Base-by-base conservation (phyloP, 2,329 filamentous ascomycete genomes). In the Microsporum audouinii region DNA sequence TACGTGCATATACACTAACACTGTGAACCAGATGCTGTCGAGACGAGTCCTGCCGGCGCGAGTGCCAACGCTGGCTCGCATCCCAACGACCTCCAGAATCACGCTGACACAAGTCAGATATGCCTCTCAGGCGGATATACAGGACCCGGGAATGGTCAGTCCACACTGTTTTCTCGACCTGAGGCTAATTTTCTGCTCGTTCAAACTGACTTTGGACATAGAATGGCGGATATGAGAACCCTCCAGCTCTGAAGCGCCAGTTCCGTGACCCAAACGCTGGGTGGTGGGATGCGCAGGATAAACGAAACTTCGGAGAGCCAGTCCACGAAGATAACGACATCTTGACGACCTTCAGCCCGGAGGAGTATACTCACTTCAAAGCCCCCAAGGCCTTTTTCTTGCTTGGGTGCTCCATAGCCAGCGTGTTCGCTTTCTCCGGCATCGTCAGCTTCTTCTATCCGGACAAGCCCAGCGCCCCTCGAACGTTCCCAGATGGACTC, bases 231-330 rank as follows among this genome's bases (percentile, higher is more conserved):
- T 80, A 79, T 66, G 72, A 74, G 64, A 79, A 79, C 66, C 77
- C 77, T 65, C 77, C 77, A 51, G 69, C 81, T 60, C 79, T 92
- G 76, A 96, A 96, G 82, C 88, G 92, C 68, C 87, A 91, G 75
- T 88, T 90, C 78, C 89, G 94, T 73, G 94, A 97, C 75, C 94
- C 95, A 39, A 84, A 97, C 74, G 92, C 77, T 72, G 86, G 89
- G 72, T 99, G 91, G 90, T 97, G 91, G 89, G 92, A 99, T 77
- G 88, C 91, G 76, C 94, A 99, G 78, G 94, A 97, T 76, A 87
- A 91, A 73, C 85, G 94, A 71, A 97, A 99, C 82, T 97, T 89
- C 73, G 91, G 91, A 76, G 95, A 99, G 77, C 89, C 92, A 10
- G 85, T 95, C 59, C 92, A 99, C 76, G 95, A 99, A 77, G 94